Evolutionary conservation across 805 yeast genomes (phyloP).

Genomic region (Teunomyces aglyptinius): DNA sequence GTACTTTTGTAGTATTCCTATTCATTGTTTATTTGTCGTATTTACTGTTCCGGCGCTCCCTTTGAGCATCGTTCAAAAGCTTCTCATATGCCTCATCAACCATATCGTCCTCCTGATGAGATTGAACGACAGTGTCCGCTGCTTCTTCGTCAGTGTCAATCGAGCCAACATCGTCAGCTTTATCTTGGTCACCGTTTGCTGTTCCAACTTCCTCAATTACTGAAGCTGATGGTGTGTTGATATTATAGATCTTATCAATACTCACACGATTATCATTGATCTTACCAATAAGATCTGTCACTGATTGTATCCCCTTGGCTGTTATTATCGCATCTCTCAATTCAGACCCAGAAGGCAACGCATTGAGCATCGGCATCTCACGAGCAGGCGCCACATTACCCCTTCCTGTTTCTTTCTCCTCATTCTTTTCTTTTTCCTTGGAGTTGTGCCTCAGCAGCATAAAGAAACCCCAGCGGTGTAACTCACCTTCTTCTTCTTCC

Average conservation of each 20-base stretch:
- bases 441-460: constrained; percentile 57
- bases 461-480: constrained; percentile 82
- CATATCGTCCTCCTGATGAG: constrained; percentile 14
- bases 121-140: background rate
- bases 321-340: constrained; percentile 61
- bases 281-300: constrained; percentile 62
- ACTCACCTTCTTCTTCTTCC: constrained; percentile 90
- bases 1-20: background rate
- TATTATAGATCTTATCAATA: constrained; percentile 48
- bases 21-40: background rate
- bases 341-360: constrained; percentile 54
- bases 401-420: background rate
- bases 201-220: constrained; percentile 10
- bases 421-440: background rate
- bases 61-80: constrained; percentile 62
- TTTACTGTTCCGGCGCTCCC: constrained; percentile 53
- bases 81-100: constrained; percentile 72
- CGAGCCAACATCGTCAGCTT: constrained; percentile 20
- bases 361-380: constrained; percentile 32
- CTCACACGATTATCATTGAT: constrained; percentile 53
- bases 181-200: background rate
- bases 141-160: constrained; percentile 26
- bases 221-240: constrained; percentile 16
- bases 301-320: constrained; percentile 73
- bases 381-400: background rate